phyloP scores from a whole-genome alignment of 2,329 filamentous ascomycete species.

The Podosphaera aphanis region DNA sequence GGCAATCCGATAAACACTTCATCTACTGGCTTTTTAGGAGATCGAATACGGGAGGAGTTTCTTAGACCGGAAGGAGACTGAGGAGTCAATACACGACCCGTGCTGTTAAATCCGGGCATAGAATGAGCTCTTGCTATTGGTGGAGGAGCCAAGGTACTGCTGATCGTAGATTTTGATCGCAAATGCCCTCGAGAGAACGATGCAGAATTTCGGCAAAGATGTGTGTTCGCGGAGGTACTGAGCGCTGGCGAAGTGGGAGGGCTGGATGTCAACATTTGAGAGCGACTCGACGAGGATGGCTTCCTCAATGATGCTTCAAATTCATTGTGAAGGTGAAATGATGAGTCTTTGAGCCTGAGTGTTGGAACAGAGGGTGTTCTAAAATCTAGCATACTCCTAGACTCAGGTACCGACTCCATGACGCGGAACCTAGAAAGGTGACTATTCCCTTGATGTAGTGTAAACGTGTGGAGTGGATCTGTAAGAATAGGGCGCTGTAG shows the following conservation, averaged over 20 bases:
- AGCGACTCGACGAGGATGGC: constrained; percentile 29
- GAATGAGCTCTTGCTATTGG: constrained; percentile 40
- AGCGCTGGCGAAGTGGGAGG: constrained; percentile 23
- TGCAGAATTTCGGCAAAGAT: constrained; percentile 32
- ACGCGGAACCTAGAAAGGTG: neutral
- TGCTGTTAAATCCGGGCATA: constrained; percentile 36
- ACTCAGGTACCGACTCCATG: constrained; percentile 47
- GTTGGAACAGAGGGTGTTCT: constrained; percentile 31
- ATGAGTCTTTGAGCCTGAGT: constrained; percentile 21
- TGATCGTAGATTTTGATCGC: constrained; percentile 33
- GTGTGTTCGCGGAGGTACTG: constrained; percentile 20
- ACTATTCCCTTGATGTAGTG: too few species aligned
- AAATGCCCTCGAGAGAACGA: constrained; percentile 22
- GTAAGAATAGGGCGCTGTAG: too few species aligned
- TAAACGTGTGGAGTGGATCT: too few species aligned
- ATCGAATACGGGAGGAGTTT: constrained; percentile 26
- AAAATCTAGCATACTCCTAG: constrained; percentile 44
- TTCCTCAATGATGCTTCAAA: constrained; percentile 17
- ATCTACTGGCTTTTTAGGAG: constrained; percentile 32
- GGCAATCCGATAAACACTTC: constrained; percentile 35
- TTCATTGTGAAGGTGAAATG: constrained; percentile 5
- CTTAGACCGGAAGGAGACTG: constrained; percentile 28
- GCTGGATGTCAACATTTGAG: constrained; percentile 32
- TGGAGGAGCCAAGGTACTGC: constrained; percentile 24
- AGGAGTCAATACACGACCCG: constrained; percentile 32